Evolutionary conservation across 176 grass and related monocot species (phyloP), one percentile per base, ranked within the genome.

Genomic region (maize (Zea mays)): DNA sequence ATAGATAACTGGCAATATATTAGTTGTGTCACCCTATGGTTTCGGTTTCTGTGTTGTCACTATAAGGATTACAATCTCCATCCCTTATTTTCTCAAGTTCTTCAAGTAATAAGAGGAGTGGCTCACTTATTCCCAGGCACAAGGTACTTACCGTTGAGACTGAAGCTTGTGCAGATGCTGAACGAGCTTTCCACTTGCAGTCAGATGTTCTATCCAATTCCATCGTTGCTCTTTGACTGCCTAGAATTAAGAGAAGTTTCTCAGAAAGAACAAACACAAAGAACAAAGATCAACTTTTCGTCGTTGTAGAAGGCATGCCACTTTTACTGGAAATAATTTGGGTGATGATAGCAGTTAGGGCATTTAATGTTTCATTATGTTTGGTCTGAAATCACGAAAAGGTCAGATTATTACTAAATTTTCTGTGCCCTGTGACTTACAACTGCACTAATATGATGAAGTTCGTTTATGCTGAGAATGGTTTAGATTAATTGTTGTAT

Each of bases 1-100:
- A 88, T 98, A 73, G 88, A 92, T 74, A 98, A 69, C 47, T 98
- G 91, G 89, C 92, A 98, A 76, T 94, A 90, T 69, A 83, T 98
- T 15, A 92, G 89, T 69, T 98, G 89, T 83, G 65, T 92, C 50
- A 90, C 84, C 77, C 43, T 98, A 72, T 98, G 96, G 91, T 87
- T 92, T 79, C 86, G 87, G 83, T 94, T 94, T 62, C 58, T 88
- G 58, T 86, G 79, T 74, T 85, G 81, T 80, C 94, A 98, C 64
- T 94, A 81, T 85, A 90, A 87, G 73, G 89, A 98, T 74, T 84
- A 81, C 83, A 89, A 90, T 50, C 65, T 94, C 45, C 73, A 90
- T 54, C 78, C 75, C 73, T 77, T 94, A 69, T 62, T 95, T 75
- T 84, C 85, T 54, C 74, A 81, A 72, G 74, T 90, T 80, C 76